Evolutionary conservation across 495 filamentous ascomycete genomes (phyloP), one percentile per base, ranked within the genome.

Genomic region (Rostrohypoxylon terebratum): DNA sequence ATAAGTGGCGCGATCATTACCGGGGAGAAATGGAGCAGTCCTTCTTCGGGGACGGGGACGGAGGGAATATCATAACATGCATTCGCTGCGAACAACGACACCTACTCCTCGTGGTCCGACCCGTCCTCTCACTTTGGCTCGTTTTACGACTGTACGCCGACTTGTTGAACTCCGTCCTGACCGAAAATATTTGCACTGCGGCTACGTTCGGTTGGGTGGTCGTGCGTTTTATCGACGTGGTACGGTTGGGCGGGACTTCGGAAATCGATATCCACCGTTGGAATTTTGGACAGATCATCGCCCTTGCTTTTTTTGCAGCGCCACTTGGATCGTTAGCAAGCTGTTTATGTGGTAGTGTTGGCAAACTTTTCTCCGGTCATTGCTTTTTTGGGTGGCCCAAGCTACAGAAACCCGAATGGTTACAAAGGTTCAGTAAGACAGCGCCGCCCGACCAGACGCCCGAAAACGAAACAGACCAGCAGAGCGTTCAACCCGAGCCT

Each of bases 51-150:
- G 66, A 71, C 14, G 67, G 72, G 2, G 68, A 68, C 34, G 28
- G 28, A 28, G 28, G 28, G 28, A 53, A 36, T n/a, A 64, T 75
- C 53, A 68, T 71, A 60, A 71, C 71, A 20, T 75, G 72, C 59
- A 68, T 75, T 44, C 72, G 72, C 18, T 75, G 72, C 59, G 72
- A 75, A 38, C 72, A 75, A 33, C 63, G 72, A 3, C 68, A 71
- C 23, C n/a, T 71, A 48, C 61, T 75, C 11, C 59, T 75, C 14
- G 59, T 75, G 16, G 63, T 71, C 20, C 63, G 72, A 16, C 72
- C 72, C 1, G 45, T 72, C 38, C 54, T 75, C 5, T 63, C 72
- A 4, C 57, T 71, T 25, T 75, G 72, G 72, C 68, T 75, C 23
- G 64, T 71, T 57, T 59, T 75, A 14, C 72, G 72, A 1, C 42